Base-by-base conservation (phyloP, 1,284 basidiomycete genomes). In the Omphalotus olearius region DNA sequence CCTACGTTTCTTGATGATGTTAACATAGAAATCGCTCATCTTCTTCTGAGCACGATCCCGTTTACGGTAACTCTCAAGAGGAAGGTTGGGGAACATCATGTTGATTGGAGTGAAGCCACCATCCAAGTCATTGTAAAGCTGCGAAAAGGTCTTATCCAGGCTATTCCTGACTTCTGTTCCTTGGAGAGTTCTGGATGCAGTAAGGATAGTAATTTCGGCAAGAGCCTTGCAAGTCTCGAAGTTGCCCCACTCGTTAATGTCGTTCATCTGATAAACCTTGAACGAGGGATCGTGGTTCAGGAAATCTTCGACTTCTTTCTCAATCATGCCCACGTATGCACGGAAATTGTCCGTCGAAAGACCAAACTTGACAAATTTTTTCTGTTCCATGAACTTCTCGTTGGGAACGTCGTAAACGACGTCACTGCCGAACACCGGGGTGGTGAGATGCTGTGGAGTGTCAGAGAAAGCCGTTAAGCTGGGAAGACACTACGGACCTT, bases 321-420 rank as follows among this genome's bases (percentile, higher is more conserved):
- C 84, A 60, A 99, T 93, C 82, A 98, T 88, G 49, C 85, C 83
- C 35, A 97, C 88, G 64, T 99, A 99, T 39, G 83, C 79, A 36
- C 87, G 83, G 70, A 99, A 88, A 66, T 97, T 96, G 30, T 99
- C 96, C 17, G 82, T 83, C 6, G 93, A 91, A 7, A 99, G 81
- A 39, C 96, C 95, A 59, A 93, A 87, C 73, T 96, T 97, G 69
- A 95, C 86, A 59, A 99, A 98, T 69, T 90, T 91, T 79, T 99
- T 99, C 70, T 99, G 97, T 66, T 99, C 95, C 96, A 99, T 99
- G 67, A 99, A 86, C 47, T 93, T 77, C 51, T 94, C 88, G 68
- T 99, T 99, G 28, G 97, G 96, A 52, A 93, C 87, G 65, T 98
- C 96, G 69, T 99, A 99, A 4, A 98, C 96, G 43, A 99, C 97